phyloP scores from a whole-genome alignment of 2,329 filamentous ascomycete species.

The Nemania sp. region DNA sequence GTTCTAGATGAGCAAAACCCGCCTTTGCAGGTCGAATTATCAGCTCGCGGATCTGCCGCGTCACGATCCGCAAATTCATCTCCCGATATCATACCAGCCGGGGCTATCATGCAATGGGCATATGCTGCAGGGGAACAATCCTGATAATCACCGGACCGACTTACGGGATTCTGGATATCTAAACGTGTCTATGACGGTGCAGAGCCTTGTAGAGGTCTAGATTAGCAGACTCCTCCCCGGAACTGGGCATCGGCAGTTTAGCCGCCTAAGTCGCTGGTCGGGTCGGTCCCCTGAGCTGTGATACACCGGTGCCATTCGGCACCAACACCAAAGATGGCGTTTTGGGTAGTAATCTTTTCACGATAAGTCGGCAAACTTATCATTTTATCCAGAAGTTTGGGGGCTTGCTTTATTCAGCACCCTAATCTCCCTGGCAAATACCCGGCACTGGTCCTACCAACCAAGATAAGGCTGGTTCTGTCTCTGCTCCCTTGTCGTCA shows the following conservation, averaged over 20 bases:
- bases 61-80: constrained; percentile 14
- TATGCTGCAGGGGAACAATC: background rate
- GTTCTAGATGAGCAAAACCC: background rate
- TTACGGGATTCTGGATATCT: constrained; percentile 1
- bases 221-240: constrained; percentile 19
- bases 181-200: background rate
- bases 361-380: constrained; percentile 4
- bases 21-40: background rate
- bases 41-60: constrained; percentile 7
- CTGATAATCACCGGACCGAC: constrained; percentile 3
- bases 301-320: background rate
- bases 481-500: constrained; percentile 4
- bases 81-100: constrained; percentile 17
- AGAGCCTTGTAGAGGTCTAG: constrained; percentile 19
- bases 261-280: background rate
- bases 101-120: background rate
- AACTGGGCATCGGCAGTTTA: constrained; percentile 23
- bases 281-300: background rate
- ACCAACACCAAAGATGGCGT: background rate
- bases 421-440: constrained; percentile 24
- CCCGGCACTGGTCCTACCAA: constrained; percentile 12
- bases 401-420: constrained; percentile 20
- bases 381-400: constrained; percentile 23
- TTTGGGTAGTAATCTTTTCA: constrained; percentile 4
- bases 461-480: constrained; percentile 10